Percentiles rank a stretch among this genome's conserved stretches.
phyloP scores from a whole-genome alignment of 164 flowering plant genomes.

The Berberis thunbergii region DNA sequence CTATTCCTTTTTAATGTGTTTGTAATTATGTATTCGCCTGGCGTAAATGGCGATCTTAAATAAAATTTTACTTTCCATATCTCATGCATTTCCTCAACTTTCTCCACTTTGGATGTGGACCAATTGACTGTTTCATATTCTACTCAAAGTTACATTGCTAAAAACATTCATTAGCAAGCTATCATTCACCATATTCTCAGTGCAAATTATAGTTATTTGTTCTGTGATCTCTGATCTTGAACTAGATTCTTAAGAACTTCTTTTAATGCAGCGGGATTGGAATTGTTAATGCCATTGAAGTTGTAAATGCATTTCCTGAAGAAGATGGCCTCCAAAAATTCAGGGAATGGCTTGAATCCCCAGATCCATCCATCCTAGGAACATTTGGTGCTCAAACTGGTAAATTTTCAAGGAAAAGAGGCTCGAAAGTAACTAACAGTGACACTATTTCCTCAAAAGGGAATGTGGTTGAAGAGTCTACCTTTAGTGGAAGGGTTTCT shows the following conservation, averaged over 20 bases:
- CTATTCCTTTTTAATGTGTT: too few relatives aligned
- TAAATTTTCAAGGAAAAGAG: conserved; percentile 31
- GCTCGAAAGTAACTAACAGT: conserved; percentile 23
- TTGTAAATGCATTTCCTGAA: conserved; percentile 90
- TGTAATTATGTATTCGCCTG: too few relatives aligned
- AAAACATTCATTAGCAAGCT: too few relatives aligned
- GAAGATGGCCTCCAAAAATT: conserved; percentile 83
- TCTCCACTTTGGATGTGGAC: too few relatives aligned
- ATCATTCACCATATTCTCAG: too few relatives aligned
- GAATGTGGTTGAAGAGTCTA: conserved; percentile 9
- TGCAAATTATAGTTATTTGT: too few relatives aligned
- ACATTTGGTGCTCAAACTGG: conserved; percentile 31
- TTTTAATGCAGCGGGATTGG: conserved; percentile 45
- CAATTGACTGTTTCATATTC: too few relatives aligned
- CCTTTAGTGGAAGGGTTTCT: conserved; percentile 10
- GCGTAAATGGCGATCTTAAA: too few relatives aligned
- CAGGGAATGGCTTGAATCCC: conserved; percentile 96
- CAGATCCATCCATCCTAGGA: conserved; percentile 81
- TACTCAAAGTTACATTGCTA: too few relatives aligned
- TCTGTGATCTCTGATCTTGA: neutral
- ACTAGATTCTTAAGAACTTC: neutral
- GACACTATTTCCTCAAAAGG: conserved; percentile 12
- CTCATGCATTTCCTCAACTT: too few relatives aligned
- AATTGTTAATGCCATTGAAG: conserved; percentile 97
- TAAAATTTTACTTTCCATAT: too few relatives aligned